These are phyloP conservation scores for Penicillium sp. DNA, from an alignment of 2,329 filamentous ascomycete genomes.

Conservation along the genomic window DNA sequence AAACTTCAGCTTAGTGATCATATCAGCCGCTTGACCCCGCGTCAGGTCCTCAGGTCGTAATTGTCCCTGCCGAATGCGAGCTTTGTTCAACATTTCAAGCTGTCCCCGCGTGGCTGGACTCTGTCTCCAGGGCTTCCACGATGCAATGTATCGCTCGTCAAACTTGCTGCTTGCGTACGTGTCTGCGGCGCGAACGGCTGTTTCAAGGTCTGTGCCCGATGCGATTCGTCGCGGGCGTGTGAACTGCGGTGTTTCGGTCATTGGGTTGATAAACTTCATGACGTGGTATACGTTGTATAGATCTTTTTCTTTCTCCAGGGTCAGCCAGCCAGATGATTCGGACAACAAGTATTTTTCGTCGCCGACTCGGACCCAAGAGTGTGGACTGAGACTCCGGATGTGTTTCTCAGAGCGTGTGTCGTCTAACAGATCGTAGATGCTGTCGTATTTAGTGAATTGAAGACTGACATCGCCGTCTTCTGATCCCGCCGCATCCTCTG, in stretches of 20 bases:
- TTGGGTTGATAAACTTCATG: conserved; percentile 29
- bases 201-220: conserved; percentile 64
- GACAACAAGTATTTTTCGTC: conserved; percentile 70
- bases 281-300: conserved; percentile 38
- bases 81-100: conserved; percentile 45
- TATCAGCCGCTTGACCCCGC: conserved; percentile 80
- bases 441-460: conserved; percentile 87
- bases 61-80: conserved; percentile 24
- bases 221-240: conserved; percentile 70
- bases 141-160: conserved; percentile 66
- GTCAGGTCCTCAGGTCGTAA: conserved; percentile 55
- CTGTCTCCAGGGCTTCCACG: conserved; percentile 69
- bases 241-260: conserved; percentile 55
- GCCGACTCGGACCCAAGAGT: conserved; percentile 83
- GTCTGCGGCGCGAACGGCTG: conserved; percentile 82
- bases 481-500: conserved; percentile 26
- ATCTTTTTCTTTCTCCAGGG: conserved; percentile 44
- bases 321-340: conserved; percentile 63
- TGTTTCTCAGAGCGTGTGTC: conserved; percentile 78
- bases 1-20: conserved; percentile 90
- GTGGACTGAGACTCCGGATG: conserved; percentile 72
- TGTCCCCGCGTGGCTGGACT: conserved; percentile 60
- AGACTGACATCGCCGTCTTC: conserved; percentile 52
- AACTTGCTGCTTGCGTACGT: conserved; percentile 72
- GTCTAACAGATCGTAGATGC: conserved; percentile 84